Evolutionary conservation across 345 rosid species (phyloP).

Genomic region (Lepidium aucheri): DNA sequence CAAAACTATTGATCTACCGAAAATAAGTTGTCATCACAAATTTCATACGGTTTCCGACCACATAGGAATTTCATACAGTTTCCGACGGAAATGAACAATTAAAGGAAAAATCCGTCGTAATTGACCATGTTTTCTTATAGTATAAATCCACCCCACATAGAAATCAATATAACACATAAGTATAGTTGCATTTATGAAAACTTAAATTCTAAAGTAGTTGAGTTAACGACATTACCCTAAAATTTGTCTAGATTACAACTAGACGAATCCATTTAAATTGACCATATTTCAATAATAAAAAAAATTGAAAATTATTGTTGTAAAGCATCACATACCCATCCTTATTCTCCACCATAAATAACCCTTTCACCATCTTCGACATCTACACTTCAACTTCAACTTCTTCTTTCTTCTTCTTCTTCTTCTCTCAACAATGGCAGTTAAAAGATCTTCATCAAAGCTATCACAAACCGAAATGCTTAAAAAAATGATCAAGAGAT

Average conservation of each 20-base stretch:
- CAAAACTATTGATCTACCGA: no score
- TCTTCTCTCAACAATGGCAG: conserved; percentile 36
- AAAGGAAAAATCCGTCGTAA: no score
- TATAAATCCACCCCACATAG: no score
- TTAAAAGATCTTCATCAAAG: conserved; percentile 44
- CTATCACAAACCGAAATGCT: conserved; percentile 51
- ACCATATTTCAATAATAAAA: conserved; percentile 5
- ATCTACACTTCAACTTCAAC: conserved; percentile 12
- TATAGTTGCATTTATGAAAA: not conserved
- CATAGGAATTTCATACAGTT: no score
- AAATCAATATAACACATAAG: not conserved
- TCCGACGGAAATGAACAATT: no score
- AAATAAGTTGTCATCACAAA: no score
- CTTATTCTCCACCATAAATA: conserved; percentile 33
- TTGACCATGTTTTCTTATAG: no score
- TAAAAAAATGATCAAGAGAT: conserved; percentile 67
- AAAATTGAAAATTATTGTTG: conserved; percentile 6
- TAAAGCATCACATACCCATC: conserved; percentile 1
- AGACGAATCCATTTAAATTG: conserved; percentile 12
- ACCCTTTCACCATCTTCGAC: conserved; percentile 22
- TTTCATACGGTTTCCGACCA: no score
- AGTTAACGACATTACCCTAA: conserved; percentile 14
- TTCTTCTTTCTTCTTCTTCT: no score
- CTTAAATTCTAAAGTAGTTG: not conserved
- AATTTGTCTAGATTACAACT: not conserved